phyloP scores from a whole-genome alignment of 257 asterid species.

The Jacaranda copaia region DNA sequence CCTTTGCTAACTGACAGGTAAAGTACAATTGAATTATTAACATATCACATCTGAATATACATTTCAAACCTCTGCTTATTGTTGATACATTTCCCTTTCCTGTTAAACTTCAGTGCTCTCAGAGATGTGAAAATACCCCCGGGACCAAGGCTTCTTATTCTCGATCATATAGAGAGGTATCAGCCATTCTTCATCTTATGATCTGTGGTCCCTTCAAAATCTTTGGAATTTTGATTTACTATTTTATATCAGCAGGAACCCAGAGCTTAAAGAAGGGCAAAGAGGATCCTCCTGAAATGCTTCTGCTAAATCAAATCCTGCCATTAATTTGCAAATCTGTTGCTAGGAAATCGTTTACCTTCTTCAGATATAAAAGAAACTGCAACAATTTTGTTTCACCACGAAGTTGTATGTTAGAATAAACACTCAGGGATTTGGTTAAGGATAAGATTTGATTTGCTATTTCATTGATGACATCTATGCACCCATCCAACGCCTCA shows the following conservation, averaged over 20 bases:
- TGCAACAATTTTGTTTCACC: constrained; percentile 37
- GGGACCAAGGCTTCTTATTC: constrained; percentile 89
- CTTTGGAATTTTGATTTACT: constrained; percentile 19
- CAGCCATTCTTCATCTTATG: background rate
- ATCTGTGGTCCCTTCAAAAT: background rate
- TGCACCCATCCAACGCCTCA: too few species aligned
- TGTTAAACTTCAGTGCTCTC: constrained; percentile 62
- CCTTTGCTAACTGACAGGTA: constrained; percentile 84
- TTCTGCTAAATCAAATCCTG: constrained; percentile 11
- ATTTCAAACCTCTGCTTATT: background rate
- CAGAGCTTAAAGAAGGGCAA: constrained; percentile 54
- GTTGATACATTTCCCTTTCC: background rate
- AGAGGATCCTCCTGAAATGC: constrained; percentile 38
- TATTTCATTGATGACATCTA: background rate
- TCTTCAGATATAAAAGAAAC: background rate
- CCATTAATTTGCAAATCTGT: background rate
- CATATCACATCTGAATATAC: background rate
- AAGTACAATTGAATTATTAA: constrained; percentile 20
- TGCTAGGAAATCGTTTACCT: background rate
- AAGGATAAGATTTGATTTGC: background rate
- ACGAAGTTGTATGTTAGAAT: constrained; percentile 10
- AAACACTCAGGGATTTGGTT: constrained; percentile 13
- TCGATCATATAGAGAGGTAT: constrained; percentile 78
- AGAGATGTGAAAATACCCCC: constrained; percentile 90
- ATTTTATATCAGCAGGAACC: constrained; percentile 52